These are phyloP conservation scores for Alternaria panax DNA, from an alignment of 2,329 filamentous ascomycete species.

Conservation along the genomic window DNA sequence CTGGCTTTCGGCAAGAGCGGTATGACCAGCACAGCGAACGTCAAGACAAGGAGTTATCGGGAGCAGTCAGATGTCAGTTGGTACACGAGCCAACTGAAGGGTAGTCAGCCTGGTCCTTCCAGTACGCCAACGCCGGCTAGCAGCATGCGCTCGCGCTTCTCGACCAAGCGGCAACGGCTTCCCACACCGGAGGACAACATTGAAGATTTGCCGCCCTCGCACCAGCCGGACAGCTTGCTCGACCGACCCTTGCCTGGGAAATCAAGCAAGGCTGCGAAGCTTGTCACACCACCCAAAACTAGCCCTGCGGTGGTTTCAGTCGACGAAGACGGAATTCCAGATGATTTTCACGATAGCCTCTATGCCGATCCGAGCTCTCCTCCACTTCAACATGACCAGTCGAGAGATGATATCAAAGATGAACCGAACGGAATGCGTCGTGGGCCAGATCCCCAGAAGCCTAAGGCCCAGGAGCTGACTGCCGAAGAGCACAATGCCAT, in stretches of 20 bases:
- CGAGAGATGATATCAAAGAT: constrained; percentile 14
- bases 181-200: constrained; percentile 37
- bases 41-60: constrained; percentile 70
- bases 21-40: constrained; percentile 71
- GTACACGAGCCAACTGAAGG: constrained; percentile 75
- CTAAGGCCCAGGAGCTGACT: constrained; percentile 62
- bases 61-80: constrained; percentile 85
- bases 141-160: constrained; percentile 33
- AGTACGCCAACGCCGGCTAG: constrained; percentile 34
- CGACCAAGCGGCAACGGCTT: constrained; percentile 21
- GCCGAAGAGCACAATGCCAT: constrained; percentile 92
- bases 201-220: constrained; percentile 42
- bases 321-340: constrained; percentile 6
- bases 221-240: constrained; percentile 44
- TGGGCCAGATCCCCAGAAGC: neutral
- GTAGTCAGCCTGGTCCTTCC: constrained; percentile 35
- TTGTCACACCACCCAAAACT: constrained; percentile 42
- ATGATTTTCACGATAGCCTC: constrained; percentile 32
- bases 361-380: constrained; percentile 31
- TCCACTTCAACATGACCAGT: constrained; percentile 7
- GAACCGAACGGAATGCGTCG: constrained; percentile 6
- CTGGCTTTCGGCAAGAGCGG: constrained; percentile 69
- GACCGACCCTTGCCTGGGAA: constrained; percentile 15
- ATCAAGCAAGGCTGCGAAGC: constrained; percentile 16
- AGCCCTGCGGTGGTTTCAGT: constrained; percentile 31